Percentiles rank a stretch among this genome's conserved stretches.
Conservation (phyloP, 1,284 basidiomycete species). For the Acaromyces ingoldii region DNA sequence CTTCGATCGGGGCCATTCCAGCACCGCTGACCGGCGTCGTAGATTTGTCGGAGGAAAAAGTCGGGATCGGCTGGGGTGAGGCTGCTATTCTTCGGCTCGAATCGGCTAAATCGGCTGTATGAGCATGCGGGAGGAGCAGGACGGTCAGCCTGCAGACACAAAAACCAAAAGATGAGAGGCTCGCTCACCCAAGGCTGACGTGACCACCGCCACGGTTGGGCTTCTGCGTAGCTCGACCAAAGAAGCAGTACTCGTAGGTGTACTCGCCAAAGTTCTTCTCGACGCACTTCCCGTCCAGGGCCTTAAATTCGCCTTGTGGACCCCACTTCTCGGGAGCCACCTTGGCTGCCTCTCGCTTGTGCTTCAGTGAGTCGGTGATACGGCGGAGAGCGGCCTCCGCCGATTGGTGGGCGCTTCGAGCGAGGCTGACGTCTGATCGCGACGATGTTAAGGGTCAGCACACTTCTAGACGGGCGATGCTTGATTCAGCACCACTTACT, state of each 20-base stretch:
- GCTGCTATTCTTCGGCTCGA: constrained; percentile 65
- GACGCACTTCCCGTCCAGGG: constrained; percentile 77
- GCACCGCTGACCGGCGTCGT: constrained; percentile 73
- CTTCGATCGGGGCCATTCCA: constrained; percentile 94
- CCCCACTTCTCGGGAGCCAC: constrained; percentile 67
- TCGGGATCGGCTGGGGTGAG: constrained; percentile 55
- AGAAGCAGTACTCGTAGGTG: constrained; percentile 93
- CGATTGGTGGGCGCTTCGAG: too few relatives aligned
- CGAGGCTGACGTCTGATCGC: too few relatives aligned
- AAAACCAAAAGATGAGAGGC: not conserved
- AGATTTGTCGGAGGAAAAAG: constrained; percentile 76
- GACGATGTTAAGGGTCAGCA: too few relatives aligned
- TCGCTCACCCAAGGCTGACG: constrained; percentile 72
- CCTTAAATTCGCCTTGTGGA: constrained; percentile 86
- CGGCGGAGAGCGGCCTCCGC: too few relatives aligned
- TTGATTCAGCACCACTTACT: constrained; percentile 4
- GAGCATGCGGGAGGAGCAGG: not conserved
- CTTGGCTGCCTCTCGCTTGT: too few relatives aligned
- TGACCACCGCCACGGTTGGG: constrained; percentile 72
- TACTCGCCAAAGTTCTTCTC: constrained; percentile 85
- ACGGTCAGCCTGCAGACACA: not conserved
- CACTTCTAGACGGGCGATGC: too few relatives aligned
- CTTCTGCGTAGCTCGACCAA: constrained; percentile 80
- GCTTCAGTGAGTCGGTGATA: too few relatives aligned
- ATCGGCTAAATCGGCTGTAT: constrained; percentile 63